Evolutionary conservation across 2,329 filamentous ascomycete species (phyloP), one percentile per base, ranked within the genome.

Genomic region (Alternaria ethzedia): DNA sequence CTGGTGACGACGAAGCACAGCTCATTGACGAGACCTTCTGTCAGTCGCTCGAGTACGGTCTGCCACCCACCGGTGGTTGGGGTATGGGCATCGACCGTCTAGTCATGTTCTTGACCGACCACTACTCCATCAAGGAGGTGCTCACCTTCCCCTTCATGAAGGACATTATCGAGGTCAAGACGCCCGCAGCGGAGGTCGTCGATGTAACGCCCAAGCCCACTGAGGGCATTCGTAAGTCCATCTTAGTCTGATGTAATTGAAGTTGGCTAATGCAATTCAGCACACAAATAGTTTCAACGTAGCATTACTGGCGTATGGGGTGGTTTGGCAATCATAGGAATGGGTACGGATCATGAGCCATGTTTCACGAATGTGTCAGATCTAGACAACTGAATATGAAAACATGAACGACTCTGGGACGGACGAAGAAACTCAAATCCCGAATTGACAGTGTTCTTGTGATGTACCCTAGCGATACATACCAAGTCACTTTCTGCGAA

Each of bases 91-190:
- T 97, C 71, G 94, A 98, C 84, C 90, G 95, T 64, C 83, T 97
- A 81, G 91, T 94, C 80, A 97, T 97, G 94, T 97, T 97, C 87
- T 83, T 98, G 81, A 97, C 95, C 52, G 89, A 98, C 82, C 92
- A 97, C 83, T 96, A 97, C 84, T 92, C 89, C 73, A 99, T 99
- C 81, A 94, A 96, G 83, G 96, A 99, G 83, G 95, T 98, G 4
- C 83, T 98, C 67, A 90, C 95, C 9, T 99, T 99, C 89, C 96
- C 96, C 11, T 95, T 97, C 84, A 97, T 99, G 93, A 97, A 97
- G 88, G 92, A 95, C 54, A 62, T 79, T 5, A 72, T 74, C 15
- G 74, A 78, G 59, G 66, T 74, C 11, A 77, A 77, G 71, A 70
- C 69, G 59, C 83, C 86, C 41, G 88, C 88, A 12, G 89, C 88